Base-by-base conservation (phyloP, 441 rosid species). In the Adansonia madagascariensis region DNA sequence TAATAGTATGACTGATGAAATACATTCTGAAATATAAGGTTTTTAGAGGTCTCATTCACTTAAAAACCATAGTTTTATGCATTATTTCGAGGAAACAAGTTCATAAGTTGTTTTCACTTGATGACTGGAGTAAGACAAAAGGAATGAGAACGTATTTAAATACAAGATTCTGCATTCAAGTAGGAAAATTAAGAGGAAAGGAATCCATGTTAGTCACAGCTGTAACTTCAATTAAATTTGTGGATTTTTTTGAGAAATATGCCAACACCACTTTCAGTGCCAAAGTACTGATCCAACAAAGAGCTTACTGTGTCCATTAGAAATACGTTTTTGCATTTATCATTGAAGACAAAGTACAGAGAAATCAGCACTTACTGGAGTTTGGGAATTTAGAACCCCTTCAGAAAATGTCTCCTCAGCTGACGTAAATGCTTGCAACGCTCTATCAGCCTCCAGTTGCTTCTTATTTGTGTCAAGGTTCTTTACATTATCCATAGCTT, bases 401-500 rank as follows among this genome's bases (percentile, higher is more conserved):
- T 80, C 43, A 17, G 77, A 72, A 18, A 44, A 60, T 22, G 62
- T 72, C 22, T 49, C 71, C 46, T 71, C 80, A 17, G 73, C 70
- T 18, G 9, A 60, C 12, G 35, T 22, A 12, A 62, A 69, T 27
- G 24, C 24, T 10, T 71, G 24, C 39, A 63, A 27, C 47, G 27
- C 55, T 52, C 65, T 67, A 55, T 52, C 80, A 41, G 49, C 78
- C 74, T 76, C 75, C 63, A 67, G 20, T 66, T 80, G 74, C 20
- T 78, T 73, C 18, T 70, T 56, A 75, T 43, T 57, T 8, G 57
- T 49, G 43, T 66, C 75, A 57, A 9, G 31, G 53, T 44, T 60
- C 77, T 57, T 22, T 52, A 71, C 50, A 57, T 77, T 72, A 41
- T 69, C n/a, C 11, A n/a, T 27, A 76, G 75, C 53, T 74, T 35